Evolutionary conservation across 148 eudicot genomes (phyloP), one percentile per base, ranked within the genome.

Genomic region (Rhododendron williamsianum): DNA sequence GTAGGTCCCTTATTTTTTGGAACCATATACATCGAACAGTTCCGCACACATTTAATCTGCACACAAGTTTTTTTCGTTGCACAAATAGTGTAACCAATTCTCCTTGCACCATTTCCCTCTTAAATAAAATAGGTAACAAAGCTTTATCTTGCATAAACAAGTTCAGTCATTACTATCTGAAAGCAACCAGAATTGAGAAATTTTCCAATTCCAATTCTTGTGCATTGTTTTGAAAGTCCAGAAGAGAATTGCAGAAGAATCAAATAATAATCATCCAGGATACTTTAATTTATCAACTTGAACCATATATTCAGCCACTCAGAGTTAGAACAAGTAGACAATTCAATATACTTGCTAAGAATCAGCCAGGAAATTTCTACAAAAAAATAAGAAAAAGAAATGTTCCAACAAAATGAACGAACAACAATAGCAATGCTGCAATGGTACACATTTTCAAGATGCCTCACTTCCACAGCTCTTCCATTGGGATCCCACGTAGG

Each of bases 401-500:
- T 81, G 51, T 27, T 60, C 25, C 33, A 23, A 63, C 10, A 60
- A 38, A 60, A n/a, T n/a, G 9, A 38, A 52, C 16, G 21, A 48
- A 13, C n/a, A 33, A 81, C 10, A 56, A 35, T 33, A 81, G 27
- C 19, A 11, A 81, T 19, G 65, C 25, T 36, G 27, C 19, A 11
- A 81, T 19, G 65, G 45, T 21, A 60, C 35, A 11, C 21, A 10
- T 60, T 78, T 79, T 49, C 9, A n/a, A 23, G 84, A 38, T 60
- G 33, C 51, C 23, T 93, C 94, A 97, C 91, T 95, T 95, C 99
- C 99, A 97, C 16, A 97, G 92, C 84, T 97, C 96, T 86, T 97
- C 99, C 98, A 97, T 95, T 9, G 98, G 99, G 52, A 97, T 94
- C 33, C 99, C 98, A 63, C 98, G 96, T n/a, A 92, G 93, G 19